phyloP scores from a whole-genome alignment of 768 basidiomycete species.

The Auricularia heimuer region DNA sequence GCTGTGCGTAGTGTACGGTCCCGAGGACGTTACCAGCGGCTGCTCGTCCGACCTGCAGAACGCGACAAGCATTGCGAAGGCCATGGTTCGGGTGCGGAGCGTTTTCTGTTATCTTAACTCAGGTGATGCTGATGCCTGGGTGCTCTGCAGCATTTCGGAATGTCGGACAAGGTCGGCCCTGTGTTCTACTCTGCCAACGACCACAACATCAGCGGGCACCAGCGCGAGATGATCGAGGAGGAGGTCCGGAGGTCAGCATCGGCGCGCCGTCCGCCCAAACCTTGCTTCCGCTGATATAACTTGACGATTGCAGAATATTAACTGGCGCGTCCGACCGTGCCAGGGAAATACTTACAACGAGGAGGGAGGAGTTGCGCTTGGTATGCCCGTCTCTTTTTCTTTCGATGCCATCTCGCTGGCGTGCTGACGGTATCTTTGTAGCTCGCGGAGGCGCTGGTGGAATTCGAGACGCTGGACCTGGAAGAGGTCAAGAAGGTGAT shows the following conservation, averaged over 20 bases:
- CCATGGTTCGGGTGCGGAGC: slow-evolving; percentile 77
- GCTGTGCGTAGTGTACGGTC: slow-evolving; percentile 59
- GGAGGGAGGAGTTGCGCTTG: slow-evolving; percentile 65
- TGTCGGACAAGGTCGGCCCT: slow-evolving; percentile 70
- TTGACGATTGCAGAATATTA: slow-evolving; percentile 36
- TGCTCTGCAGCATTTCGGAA: slow-evolving; percentile 55
- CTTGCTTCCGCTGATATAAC: slow-evolving; percentile 4
- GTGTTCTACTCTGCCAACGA: slow-evolving; percentile 70
- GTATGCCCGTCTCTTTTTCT: slow-evolving; percentile 29
- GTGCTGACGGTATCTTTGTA: slow-evolving; percentile 19
- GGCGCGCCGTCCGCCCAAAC: not conserved
- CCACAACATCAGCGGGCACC: slow-evolving; percentile 58
- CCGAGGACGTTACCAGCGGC: slow-evolving; percentile 83
- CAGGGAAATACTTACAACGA: slow-evolving; percentile 49
- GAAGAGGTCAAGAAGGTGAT: slow-evolving; percentile 84
- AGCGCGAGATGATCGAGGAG: slow-evolving; percentile 76
- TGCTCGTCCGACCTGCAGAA: slow-evolving; percentile 78
- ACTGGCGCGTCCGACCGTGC: slow-evolving; percentile 62
- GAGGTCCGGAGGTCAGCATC: slow-evolving; percentile 69
- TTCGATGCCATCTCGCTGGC: slow-evolving; percentile 7
- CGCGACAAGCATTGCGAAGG: slow-evolving; percentile 69
- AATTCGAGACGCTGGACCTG: slow-evolving; percentile 85
- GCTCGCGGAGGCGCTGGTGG: slow-evolving; percentile 87
- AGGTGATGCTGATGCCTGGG: not conserved
- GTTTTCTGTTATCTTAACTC: slow-evolving; percentile 1